These are phyloP conservation scores for Articulospora tetracladia DNA, from an alignment of 495 filamentous ascomycete genomes.

Conservation along the genomic window DNA sequence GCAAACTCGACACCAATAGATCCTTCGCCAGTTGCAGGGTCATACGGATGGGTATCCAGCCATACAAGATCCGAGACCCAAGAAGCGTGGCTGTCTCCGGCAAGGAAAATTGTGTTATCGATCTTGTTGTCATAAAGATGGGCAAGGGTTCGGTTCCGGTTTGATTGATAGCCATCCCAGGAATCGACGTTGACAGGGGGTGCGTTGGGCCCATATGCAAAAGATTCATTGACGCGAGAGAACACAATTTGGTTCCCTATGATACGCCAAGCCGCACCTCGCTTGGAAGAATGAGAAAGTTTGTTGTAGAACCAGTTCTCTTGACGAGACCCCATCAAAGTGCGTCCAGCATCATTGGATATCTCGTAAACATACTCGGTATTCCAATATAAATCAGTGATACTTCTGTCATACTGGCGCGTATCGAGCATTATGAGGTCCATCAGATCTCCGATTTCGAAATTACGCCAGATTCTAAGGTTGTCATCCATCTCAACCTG, in stretches of 20 bases:
- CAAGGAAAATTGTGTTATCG: conserved; percentile 61
- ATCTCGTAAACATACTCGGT: conserved; percentile 51
- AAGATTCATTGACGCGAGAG: conserved; percentile 47
- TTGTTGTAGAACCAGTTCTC: conserved; percentile 66
- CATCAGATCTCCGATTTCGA: conserved; percentile 59
- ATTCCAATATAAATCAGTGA: conserved; percentile 49
- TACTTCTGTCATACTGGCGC: conserved; percentile 59
- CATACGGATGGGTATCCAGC: conserved; percentile 52
- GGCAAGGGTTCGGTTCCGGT: conserved; percentile 56
- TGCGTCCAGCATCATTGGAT: conserved; percentile 51
- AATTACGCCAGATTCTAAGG: conserved; percentile 63
- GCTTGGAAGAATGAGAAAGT: conserved; percentile 45
- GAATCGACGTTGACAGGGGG: conserved; percentile 55
- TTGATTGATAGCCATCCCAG: conserved; percentile 62
- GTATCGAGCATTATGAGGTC: conserved; percentile 68
- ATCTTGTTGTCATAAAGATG: conserved; percentile 58
- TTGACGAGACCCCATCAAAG: conserved; percentile 61
- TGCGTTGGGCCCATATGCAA: conserved; percentile 35
- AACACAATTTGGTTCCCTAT: conserved; percentile 66
- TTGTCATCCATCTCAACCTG: conserved; percentile 69
- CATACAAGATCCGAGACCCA: conserved; percentile 67
- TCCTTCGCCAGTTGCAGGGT: conserved; percentile 51
- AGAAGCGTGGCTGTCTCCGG: conserved; percentile 59
- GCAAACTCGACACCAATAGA: conserved; percentile 65
- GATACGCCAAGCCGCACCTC: conserved; percentile 59